Evolutionary conservation across 2,329 filamentous ascomycete genomes (phyloP), one percentile per base, ranked within the genome.

Genomic region (Alternaria postmessia): DNA sequence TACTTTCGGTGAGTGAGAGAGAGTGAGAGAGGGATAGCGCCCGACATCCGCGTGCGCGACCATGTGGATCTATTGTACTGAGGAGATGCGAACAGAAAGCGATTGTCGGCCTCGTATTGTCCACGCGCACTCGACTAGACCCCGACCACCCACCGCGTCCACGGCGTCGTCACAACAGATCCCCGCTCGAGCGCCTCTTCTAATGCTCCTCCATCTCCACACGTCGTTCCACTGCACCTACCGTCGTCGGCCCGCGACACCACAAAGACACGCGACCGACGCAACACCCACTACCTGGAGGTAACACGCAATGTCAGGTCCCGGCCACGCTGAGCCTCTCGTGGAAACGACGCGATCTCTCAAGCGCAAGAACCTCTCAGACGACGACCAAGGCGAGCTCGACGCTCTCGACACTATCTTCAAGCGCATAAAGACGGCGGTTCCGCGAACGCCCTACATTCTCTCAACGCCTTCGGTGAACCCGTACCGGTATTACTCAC

Each of bases 381-480:
- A 59, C 34, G 67, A 73, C 59, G 75, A 77, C 42, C 73, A 76
- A 39, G 68, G 72, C 42, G 79, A 82, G 51, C 66, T 81, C 43
- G 75, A 76, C 51, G 72, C 72, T 46, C 73, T 84, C 51, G 78
- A 84, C 61, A 62, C 63, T 44, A 71, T 76, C 42, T 73, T 81
- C 62, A 78, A 80, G 63, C 81, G 80, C 73, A 81, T 83, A 67
- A 78, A 77, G 65, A 69, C 72, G 18, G 64, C 72, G 48, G 78
- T 81, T n/a, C 78, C 79, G n/a, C 69, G 68, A 22, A 73, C 80
- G 54, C 82, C 82, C 11, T 84, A 84, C 58, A 77, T 83, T 43
- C 72, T 83, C 47, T 82, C 81, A 6, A 81, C 82, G n/a, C 81
- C 81, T 12, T 81, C 81, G 30, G 73, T 83, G 52, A 68, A 81